Conservation (phyloP, 2,329 filamentous ascomycete species). For the Cercospora sp. region DNA sequence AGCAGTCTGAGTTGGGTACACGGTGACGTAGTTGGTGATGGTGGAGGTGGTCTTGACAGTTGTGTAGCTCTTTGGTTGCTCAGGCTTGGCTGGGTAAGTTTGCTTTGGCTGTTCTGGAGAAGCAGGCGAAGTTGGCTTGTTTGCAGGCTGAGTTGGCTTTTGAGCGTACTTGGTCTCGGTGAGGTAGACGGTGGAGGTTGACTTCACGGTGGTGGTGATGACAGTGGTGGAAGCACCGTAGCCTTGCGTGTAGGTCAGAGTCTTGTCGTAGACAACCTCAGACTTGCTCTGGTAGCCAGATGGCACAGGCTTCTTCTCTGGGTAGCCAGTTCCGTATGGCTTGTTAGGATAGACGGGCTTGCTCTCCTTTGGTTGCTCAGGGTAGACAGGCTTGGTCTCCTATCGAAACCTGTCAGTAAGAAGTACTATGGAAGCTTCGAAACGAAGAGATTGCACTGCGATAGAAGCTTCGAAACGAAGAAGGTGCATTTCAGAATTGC, state of each 20-base stretch:
- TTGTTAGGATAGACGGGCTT: neutral
- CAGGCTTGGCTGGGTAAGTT: neutral
- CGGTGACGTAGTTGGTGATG: slow-evolving; percentile 38
- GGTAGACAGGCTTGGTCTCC: neutral
- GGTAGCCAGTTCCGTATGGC: slow-evolving; percentile 20
- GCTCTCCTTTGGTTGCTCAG: neutral
- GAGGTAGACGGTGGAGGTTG: slow-evolving; percentile 38
- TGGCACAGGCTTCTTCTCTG: slow-evolving; percentile 23
- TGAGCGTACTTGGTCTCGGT: slow-evolving; percentile 34
- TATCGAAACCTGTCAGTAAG: neutral
- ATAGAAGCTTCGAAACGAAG: too few species aligned
- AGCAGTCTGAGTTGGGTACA: slow-evolving; percentile 32
- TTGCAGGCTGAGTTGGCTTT: slow-evolving; percentile 20
- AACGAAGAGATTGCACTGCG: too few species aligned
- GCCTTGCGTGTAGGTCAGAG: slow-evolving; percentile 40
- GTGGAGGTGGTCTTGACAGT: slow-evolving; percentile 38
- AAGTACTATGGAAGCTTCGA: neutral
- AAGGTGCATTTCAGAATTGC: too few species aligned
- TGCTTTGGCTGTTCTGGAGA: slow-evolving; percentile 5
- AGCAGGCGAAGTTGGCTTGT: slow-evolving; percentile 20
- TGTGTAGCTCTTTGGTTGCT: slow-evolving; percentile 27
- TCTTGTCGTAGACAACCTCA: slow-evolving; percentile 35
- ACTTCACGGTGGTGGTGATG: slow-evolving; percentile 39
- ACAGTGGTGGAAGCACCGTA: slow-evolving; percentile 37
- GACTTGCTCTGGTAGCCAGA: slow-evolving; percentile 27